phyloP scores from a whole-genome alignment of 2,329 filamentous ascomycete species.

The Zymoseptoria crescenta region DNA sequence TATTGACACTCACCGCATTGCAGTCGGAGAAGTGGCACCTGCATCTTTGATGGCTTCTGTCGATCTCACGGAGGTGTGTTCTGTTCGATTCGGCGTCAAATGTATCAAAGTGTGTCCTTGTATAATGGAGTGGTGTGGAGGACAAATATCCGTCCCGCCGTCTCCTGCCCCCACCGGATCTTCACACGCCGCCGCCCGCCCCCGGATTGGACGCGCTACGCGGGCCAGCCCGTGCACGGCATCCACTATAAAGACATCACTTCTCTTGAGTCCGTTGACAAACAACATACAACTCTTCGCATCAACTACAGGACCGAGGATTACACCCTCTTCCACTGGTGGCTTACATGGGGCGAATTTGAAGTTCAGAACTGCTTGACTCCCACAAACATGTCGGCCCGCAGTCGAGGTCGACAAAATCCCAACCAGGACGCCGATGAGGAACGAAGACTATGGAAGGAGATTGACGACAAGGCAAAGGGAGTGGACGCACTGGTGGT shows the following conservation, averaged over 20 bases:
- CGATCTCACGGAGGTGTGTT: background rate
- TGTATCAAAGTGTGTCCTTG: background rate
- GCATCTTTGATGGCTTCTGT: constrained; percentile 42
- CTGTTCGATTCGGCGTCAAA: background rate
- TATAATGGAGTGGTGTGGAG: background rate
- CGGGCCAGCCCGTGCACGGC: background rate
- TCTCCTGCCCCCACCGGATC: background rate
- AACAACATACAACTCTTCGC: background rate
- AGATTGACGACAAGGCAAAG: constrained; percentile 39
- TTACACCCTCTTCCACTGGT: background rate
- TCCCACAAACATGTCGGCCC: constrained; percentile 35
- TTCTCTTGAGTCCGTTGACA: background rate
- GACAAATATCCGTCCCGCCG: background rate
- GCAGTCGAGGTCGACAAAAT: constrained; percentile 37
- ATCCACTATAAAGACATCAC: background rate
- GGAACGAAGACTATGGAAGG: constrained; percentile 43
- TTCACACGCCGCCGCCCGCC: background rate
- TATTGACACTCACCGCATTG: constrained; percentile 64
- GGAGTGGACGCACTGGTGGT: constrained; percentile 42
- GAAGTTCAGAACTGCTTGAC: background rate
- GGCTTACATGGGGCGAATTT: background rate
- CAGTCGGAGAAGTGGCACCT: constrained; percentile 75
- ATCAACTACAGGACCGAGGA: background rate
- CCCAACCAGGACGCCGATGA: constrained; percentile 44
- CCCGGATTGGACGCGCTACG: background rate